Percentiles rank a stretch among this genome's conserved stretches.
phyloP scores from a whole-genome alignment of 129 eudicot genomes.

The Tanacetum coccineum region DNA sequence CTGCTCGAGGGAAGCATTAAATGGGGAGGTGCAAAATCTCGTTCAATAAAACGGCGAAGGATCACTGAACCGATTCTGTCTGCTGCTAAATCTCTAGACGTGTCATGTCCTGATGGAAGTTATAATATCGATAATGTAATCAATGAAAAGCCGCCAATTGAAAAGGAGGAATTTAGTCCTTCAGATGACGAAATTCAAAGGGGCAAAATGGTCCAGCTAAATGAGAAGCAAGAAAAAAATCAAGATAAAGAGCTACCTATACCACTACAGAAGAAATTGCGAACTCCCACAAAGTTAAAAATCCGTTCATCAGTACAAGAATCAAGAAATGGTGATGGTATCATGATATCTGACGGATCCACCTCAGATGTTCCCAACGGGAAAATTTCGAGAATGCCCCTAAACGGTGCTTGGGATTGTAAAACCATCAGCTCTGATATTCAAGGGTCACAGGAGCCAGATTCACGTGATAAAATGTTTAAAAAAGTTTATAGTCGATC shows the following conservation, averaged over 20 bases:
- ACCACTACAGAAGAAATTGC: conserved; percentile 37
- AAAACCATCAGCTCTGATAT: conserved; percentile 27
- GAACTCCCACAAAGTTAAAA: conserved; percentile 32
- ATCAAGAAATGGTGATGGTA: conserved; percentile 23
- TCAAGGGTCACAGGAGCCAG: conserved; percentile 37
- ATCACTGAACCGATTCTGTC: conserved; percentile 38
- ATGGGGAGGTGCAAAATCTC: conserved; percentile 88
- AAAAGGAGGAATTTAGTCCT: conserved; percentile 21
- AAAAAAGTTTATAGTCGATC: conserved; percentile 83
- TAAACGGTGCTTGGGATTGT: conserved; percentile 25
- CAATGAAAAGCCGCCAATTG: conserved; percentile 28
- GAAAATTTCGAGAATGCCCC: conserved; percentile 19
- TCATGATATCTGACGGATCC: conserved; percentile 30
- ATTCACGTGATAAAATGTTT: conserved; percentile 61
- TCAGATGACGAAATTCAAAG: conserved; percentile 28
- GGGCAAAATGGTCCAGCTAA: conserved; percentile 30
- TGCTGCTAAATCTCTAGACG: conserved; percentile 26
- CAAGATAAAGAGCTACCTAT: conserved; percentile 26
- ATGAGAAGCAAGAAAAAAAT: conserved; percentile 26
- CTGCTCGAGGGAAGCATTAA: conserved; percentile 51
- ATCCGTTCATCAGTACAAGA: conserved; percentile 33
- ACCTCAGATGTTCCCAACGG: conserved; percentile 30
- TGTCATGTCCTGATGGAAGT: conserved; percentile 28
- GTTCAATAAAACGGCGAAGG: conserved; percentile 67
- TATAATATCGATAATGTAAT: conserved; percentile 27